Evolutionary conservation across 2,329 filamentous ascomycete genomes (phyloP).

Genomic region (Cercospora sp.): DNA sequence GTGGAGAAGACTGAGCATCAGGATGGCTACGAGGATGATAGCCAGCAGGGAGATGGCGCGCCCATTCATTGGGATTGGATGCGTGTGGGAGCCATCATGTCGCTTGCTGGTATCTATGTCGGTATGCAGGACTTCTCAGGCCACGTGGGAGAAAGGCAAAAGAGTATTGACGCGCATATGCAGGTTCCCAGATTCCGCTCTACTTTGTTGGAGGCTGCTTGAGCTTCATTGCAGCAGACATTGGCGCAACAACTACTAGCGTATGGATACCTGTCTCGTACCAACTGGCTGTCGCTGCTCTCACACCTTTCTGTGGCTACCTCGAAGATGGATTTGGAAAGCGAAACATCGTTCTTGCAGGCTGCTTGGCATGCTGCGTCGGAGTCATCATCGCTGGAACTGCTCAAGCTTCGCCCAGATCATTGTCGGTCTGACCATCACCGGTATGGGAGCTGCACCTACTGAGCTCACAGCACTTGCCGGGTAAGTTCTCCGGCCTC

Average conservation of each 20-base stretch:
- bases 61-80: slow-evolving; percentile 4
- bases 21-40: background rate
- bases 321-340: slow-evolving; percentile 22
- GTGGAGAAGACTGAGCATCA: slow-evolving; percentile 4
- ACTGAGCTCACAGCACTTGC: slow-evolving; percentile 24
- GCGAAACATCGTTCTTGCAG: slow-evolving; percentile 19
- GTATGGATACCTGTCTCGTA: slow-evolving; percentile 22
- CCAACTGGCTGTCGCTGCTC: slow-evolving; percentile 22
- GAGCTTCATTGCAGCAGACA: slow-evolving; percentile 18
- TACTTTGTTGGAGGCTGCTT: slow-evolving; percentile 21
- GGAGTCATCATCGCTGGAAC: slow-evolving; percentile 22
- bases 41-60: slow-evolving; percentile 6
- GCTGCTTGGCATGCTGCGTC: slow-evolving; percentile 10
- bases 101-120: slow-evolving; percentile 2
- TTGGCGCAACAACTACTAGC: slow-evolving; percentile 15
- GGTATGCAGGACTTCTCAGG: background rate
- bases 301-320: slow-evolving; percentile 24
- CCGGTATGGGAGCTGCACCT: slow-evolving; percentile 20
- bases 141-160: background rate
- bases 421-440: slow-evolving; percentile 17
- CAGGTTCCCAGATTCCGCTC: slow-evolving; percentile 22
- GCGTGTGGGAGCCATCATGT: slow-evolving; percentile 2
- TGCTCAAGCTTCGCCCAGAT: slow-evolving; percentile 19
- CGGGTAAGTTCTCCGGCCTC: background rate
- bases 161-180: background rate